Base-by-base conservation (phyloP, 2,329 filamentous ascomycete genomes). In the Neoscytalidium dimidiatum region DNA sequence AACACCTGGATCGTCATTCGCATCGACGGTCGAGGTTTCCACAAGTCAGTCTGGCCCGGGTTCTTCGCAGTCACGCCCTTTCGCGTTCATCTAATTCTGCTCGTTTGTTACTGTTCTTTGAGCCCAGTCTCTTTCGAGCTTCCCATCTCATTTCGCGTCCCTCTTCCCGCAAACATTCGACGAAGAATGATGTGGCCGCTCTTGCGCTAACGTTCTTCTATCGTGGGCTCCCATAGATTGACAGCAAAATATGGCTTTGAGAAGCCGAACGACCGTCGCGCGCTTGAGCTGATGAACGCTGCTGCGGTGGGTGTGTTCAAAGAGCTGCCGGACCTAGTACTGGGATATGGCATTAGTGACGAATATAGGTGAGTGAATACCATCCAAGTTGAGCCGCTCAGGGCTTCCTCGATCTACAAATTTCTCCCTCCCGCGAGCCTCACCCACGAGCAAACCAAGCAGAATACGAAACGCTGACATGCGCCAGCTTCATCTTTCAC, bases 1-100 rank as follows among this genome's bases (percentile, higher is more conserved):
- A 96, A 96, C 74, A 98, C 94, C 28, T 99, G 94, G 93, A 90
- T 98, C 64, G 92, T 98, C 21, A 89, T 99, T 64, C 89, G 95
- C 66, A 89, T 99, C 72, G 95, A 99, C 79, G 95, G 95, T 26
- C 86, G 94, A 68, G 94, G 93, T 19, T 99, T 99, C 79, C 95
- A 94, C 72, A 97, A 96, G 92, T 96, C 72, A 9, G 60, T 29
- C 5, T 19, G 4, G 1, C 21, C 2, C 17, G 21, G 21, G 14
- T 28, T 38, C 44, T 26, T n/a, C n/a, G n/a, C n/a, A n/a, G n/a
- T n/a, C n/a, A n/a, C n/a, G n/a, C n/a, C n/a, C n/a, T n/a, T n/a
- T n/a, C n/a, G n/a, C n/a, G n/a, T n/a, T n/a, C 2, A 19, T 61
- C 60, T 66, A 28, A 61, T 43, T 33, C 23, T 67, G 67, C 38